Conservation (phyloP, 108 stramenopile genomes). For the Chaetoceros muelleri region DNA sequence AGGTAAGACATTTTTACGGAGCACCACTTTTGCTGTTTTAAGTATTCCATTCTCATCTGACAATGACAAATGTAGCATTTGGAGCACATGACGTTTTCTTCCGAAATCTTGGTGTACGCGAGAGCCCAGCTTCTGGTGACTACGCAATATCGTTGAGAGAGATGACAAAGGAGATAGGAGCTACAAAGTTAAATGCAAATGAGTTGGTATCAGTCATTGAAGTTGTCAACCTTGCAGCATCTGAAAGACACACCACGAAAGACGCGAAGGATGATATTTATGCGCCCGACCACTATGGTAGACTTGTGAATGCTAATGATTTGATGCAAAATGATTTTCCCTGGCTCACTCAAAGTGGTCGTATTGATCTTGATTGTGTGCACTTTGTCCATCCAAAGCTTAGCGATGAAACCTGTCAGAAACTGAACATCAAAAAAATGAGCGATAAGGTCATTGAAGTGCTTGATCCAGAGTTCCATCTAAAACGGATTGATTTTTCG, state of each 20-base stretch:
- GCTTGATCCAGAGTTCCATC: background rate
- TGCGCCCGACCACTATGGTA: background rate
- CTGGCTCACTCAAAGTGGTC: background rate
- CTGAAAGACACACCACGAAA: background rate
- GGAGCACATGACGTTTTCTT: background rate
- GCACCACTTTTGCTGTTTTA: background rate
- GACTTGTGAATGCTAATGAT: background rate
- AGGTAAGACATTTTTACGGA: conserved; percentile 1
- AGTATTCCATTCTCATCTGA: background rate
- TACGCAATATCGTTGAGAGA: conserved; percentile 1
- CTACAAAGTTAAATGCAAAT: conserved; percentile 1
- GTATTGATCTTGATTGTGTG: background rate
- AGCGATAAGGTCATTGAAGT: background rate
- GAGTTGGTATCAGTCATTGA: background rate
- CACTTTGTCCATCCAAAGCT: background rate
- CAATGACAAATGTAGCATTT: conserved; percentile 1
- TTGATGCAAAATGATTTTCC: conserved; percentile 1
- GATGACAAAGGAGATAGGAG: background rate
- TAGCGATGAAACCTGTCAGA: background rate
- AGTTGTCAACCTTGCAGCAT: background rate
- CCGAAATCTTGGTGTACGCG: conserved; percentile 1
- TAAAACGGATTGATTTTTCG: background rate
- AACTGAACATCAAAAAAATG: background rate
- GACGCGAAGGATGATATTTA: background rate
- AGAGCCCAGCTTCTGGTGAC: background rate